A percentile compares a stretch with the other conserved stretches of the same genome.
Evolutionary conservation across 225 moss, liverwort and hornwort species (phyloP).

Genomic region (Pseudoscleropodium purum): DNA sequence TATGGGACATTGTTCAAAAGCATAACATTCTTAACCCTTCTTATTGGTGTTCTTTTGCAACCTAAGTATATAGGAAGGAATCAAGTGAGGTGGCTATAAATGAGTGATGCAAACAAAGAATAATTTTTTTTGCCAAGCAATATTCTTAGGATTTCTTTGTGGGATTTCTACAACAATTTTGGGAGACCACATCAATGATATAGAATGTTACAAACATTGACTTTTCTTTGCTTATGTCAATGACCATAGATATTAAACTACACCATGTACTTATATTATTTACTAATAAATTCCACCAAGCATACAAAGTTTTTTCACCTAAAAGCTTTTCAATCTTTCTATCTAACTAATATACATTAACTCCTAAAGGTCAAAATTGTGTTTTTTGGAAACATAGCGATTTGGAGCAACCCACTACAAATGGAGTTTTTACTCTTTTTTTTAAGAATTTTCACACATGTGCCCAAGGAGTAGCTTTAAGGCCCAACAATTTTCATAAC

Average conservation of each 20-base stretch:
- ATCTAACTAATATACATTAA: no score
- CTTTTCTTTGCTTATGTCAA: neutral
- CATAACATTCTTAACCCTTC: neutral
- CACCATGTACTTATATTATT: no score
- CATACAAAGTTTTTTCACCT: neutral
- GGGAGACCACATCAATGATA: no score
- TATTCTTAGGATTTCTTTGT: neutral
- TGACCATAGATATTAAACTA: neutral
- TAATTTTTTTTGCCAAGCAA: neutral
- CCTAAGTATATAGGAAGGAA: rapidly evolving
- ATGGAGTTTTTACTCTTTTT: no score
- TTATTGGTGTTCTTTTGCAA: neutral
- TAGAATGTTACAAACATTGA: neutral
- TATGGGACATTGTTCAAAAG: neutral
- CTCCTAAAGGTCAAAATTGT: no score
- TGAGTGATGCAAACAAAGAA: no score
- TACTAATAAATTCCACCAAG: neutral
- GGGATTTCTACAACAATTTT: neutral
- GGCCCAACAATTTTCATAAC: no score
- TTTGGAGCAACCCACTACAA: no score
- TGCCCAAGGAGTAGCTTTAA: no score
- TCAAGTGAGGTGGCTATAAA: neutral
- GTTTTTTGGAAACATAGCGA: no score
- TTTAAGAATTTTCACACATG: no score
- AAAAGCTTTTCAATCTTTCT: neutral